A percentile compares a stretch with the other conserved stretches of the same genome.
phyloP scores from a whole-genome alignment of 768 basidiomycete species.

The Fomitopsis serialis region DNA sequence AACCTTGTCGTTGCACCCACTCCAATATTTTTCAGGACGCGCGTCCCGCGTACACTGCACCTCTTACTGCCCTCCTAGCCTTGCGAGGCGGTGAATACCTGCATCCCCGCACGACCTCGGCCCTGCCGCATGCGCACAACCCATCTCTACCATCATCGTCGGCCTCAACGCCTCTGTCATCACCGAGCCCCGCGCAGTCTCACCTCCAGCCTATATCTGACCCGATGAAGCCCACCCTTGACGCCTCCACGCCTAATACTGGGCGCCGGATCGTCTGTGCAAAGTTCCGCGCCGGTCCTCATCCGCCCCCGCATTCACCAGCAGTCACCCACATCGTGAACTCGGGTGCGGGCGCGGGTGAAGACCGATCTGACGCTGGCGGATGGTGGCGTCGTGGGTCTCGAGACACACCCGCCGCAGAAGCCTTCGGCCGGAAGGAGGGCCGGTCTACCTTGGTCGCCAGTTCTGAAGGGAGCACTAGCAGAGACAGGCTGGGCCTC shows the following conservation, averaged over 20 bases:
- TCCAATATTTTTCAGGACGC: not conserved
- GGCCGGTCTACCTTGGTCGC: not conserved
- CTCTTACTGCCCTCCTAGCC: conserved; percentile 1
- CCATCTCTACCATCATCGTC: not conserved
- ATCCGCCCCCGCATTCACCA: conserved; percentile 3
- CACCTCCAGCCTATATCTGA: conserved; percentile 21
- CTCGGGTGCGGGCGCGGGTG: not conserved
- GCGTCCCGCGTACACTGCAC: not conserved
- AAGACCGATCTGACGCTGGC: not conserved
- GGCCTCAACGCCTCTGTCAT: not conserved
- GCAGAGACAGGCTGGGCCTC: not conserved
- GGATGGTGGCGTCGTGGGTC: conserved; percentile 19
- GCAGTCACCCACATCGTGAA: not conserved
- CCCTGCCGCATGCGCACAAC: not conserved
- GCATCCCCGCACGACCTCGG: not conserved
- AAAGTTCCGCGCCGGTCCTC: conserved; percentile 12
- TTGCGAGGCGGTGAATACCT: conserved; percentile 1
- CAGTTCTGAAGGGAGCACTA: not conserved
- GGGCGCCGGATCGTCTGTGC: conserved; percentile 10
- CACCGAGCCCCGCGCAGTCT: not conserved
- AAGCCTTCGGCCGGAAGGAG: not conserved
- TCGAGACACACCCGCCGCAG: not conserved
- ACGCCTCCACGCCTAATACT: not conserved
- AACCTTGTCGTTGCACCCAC: not conserved
- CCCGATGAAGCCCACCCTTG: conserved; percentile 36